Percentiles rank a stretch among this genome's conserved stretches.
phyloP scores from a whole-genome alignment of 495 filamentous ascomycete species.

The Lophiostoma macrostomum region DNA sequence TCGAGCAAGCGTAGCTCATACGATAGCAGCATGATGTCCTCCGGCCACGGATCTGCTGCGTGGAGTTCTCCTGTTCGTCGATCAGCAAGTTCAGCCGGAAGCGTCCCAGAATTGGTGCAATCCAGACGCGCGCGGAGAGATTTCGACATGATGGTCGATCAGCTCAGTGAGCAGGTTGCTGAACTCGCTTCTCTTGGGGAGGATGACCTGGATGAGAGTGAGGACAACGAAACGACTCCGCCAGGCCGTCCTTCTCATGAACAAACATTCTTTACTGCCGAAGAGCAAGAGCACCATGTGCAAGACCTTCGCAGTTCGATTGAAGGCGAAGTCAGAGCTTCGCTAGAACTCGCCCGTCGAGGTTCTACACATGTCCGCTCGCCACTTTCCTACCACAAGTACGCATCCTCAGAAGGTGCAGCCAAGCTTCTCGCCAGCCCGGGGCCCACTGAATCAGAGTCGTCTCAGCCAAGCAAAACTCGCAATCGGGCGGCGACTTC shows the following conservation, averaged over 20 bases:
- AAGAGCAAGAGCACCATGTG: slow-evolving; percentile 5
- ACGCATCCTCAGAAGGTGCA: slow-evolving; percentile 25
- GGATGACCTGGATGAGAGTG: slow-evolving; percentile 5
- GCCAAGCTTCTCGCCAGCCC: slow-evolving; percentile 15
- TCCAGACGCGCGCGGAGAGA: slow-evolving; percentile 35
- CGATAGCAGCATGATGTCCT: slow-evolving; percentile 53
- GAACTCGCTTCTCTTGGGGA: slow-evolving; percentile 23
- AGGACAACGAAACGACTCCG: slow-evolving; percentile 23
- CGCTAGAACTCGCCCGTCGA: slow-evolving; percentile 22
- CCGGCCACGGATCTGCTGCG: slow-evolving; percentile 21
- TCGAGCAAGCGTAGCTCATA: slow-evolving; percentile 60
- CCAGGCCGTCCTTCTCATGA: slow-evolving; percentile 7
- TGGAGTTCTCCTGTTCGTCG: slow-evolving; percentile 51
- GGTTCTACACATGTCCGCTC: slow-evolving; percentile 11
- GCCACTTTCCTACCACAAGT: slow-evolving; percentile 16
- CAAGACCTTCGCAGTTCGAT: neutral
- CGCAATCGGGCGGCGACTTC: slow-evolving; percentile 20
- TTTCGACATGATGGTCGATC: slow-evolving; percentile 30
- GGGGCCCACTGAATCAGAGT: neutral
- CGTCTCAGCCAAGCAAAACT: slow-evolving; percentile 1
- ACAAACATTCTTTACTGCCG: slow-evolving; percentile 23
- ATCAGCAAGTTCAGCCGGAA: slow-evolving; percentile 55
- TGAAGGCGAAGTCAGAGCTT: slow-evolving; percentile 20
- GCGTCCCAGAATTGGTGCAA: slow-evolving; percentile 56
- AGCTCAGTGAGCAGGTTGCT: slow-evolving; percentile 29